Conservation (phyloP, 176 grass and related monocot genomes). For the Carex littledalei region DNA sequence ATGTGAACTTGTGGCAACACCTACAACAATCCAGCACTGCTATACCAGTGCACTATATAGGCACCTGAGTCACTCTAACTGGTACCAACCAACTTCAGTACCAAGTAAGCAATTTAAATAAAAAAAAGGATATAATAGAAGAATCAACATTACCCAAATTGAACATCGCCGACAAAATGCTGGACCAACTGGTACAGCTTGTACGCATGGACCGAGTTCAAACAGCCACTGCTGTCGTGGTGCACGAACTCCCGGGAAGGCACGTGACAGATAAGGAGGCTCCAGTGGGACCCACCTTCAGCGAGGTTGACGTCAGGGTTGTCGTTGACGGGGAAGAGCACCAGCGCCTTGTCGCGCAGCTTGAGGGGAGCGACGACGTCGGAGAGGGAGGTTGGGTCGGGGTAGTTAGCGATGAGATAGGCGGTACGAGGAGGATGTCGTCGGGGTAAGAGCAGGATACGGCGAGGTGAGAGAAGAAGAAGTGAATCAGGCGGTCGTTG, state of each 20-base stretch:
- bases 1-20: too few species aligned
- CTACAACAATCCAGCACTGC: too few species aligned
- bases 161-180: neutral
- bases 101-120: too few species aligned
- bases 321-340: slow-evolving; percentile 56
- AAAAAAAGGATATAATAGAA: neutral
- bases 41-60: too few species aligned
- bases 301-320: neutral
- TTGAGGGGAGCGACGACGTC: slow-evolving; percentile 37
- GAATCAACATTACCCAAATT: neutral
- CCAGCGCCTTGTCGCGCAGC: slow-evolving; percentile 37
- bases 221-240: slow-evolving; percentile 46
- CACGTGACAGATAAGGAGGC: slow-evolving; percentile 30
- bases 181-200: slow-evolving; percentile 16
- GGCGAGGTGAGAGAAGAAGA: slow-evolving; percentile 42
- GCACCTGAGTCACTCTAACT: too few species aligned
- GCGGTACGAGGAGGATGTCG: slow-evolving; percentile 50
- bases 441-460: neutral
- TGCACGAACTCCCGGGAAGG: slow-evolving; percentile 42
- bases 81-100: neutral
- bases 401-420: slow-evolving; percentile 66
- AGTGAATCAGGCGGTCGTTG: slow-evolving; percentile 72
- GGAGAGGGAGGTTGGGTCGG: slow-evolving; percentile 31
- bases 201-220: slow-evolving; percentile 36
- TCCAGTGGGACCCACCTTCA: slow-evolving; percentile 64